Base-by-base conservation (phyloP, 2,329 filamentous ascomycete species). In the Epichloe typhina region DNA sequence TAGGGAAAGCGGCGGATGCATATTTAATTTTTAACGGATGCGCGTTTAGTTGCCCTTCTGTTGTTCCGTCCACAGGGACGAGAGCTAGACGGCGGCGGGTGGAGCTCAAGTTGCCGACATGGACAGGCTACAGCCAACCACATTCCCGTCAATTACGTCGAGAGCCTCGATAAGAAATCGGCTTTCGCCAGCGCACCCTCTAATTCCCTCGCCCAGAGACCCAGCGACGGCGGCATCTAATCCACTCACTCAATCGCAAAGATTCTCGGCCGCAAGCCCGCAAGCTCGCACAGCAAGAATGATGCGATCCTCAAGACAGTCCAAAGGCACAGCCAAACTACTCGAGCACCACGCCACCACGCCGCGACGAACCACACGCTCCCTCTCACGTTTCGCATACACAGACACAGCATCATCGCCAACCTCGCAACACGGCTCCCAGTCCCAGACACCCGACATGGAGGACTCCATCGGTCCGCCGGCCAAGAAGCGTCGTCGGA, bases 301-400 rank as follows among this genome's bases (percentile, higher is more conserved):
- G 11, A 82, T 82, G 79, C 71, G 74, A 41, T 76, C 77, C 4
- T 82, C 80, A 8, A 70, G 73, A 41, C 65, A 80, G 49, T 80
- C 79, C 8, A 72, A 72, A 58, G 79, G 83, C 31, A 77, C 80
- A 1, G 66, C 77, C 4, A 78, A 73, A 54, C 63, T 81, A n/a
- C 67, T 81, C 46, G 70, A 75, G 55, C 59, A 59, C 41, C 37
- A 39, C 21, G 54, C 52, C 36, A 45, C 55, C 1, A 50, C 66
- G 12, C 66, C 67, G 8, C 70, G 71, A 43, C 70, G 75, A 53
- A 70, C 70, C 52, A 74, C 79, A 56, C 66, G 76, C 54, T 67
- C 72, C 64, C 53, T 77, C 50, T 68, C 75, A 21, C 68, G 74
- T 48, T 76, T 77, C 61, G 63, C 72, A 7, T 65, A 71, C 59